Evolutionary conservation across 306 rosid genomes (phyloP), one percentile per base, ranked within the genome.

Genomic region (Corylus heterophylla): DNA sequence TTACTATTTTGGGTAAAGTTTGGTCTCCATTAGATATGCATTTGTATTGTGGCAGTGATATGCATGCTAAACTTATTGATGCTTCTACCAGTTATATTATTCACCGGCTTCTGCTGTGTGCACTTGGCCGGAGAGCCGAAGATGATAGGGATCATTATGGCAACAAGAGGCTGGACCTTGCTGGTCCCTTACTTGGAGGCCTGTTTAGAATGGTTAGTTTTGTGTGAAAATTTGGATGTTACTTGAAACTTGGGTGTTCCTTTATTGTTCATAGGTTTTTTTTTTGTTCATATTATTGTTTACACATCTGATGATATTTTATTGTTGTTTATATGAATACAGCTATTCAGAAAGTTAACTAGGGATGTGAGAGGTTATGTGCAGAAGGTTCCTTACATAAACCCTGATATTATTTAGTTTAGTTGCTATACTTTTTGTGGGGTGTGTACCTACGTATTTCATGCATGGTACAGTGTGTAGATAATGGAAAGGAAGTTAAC

Each of bases 81-180:
- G 39, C 70, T 64, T 77, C 68, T 82, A 39, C 31, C 86, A 95
- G 99, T 62, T 95, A 95, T 83, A 93, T 95, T 66, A 93, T 95
- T 88, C 99, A 95, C 66, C 94, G 97, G 79, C 94, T 95, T 79
- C 96, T 95, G 62, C 85, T 93, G 14, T 95, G 99, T 85, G 99
- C 97, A 8, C 90, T 95, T 86, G 99, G 94, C 54, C 94, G 98
- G 87, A 89, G 96, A 73, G 96, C 97, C 35, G 99, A 95, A 85
- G 99, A 95, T 86, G 99, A 95, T 76, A 88, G 99, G 77, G 98
- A 95, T 83, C 99, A 95, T 82, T 95, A 93, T 20, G 98, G 99
- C 31, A 95, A 95, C 87, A 95, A 95, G 87, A 91, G 99, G 88
- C 88, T 95, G 76, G 99, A 95, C 87, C 91, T 95, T 83, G 98